Conservation (phyloP, 148 eudicot species). For the Fagopyrum tataricum region DNA sequence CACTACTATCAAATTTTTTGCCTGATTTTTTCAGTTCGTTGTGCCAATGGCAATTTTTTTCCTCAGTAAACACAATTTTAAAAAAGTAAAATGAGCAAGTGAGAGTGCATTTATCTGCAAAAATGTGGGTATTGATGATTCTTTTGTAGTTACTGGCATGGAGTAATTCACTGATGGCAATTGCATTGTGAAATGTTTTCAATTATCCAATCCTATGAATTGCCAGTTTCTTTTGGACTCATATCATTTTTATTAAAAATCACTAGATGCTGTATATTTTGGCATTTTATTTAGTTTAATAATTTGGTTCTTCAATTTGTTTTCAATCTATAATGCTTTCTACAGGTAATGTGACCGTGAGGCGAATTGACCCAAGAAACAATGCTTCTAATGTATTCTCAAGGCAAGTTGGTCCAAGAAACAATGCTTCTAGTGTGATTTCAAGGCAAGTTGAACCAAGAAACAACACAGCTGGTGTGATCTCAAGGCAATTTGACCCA, state of each 20-base stretch:
- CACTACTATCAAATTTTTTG: no score
- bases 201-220: no score
- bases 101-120: not conserved
- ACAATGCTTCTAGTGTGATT: slow-evolving; percentile 1
- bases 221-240: no score
- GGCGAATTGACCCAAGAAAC: not conserved
- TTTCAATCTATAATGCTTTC: not conserved
- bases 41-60: no score
- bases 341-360: not conserved
- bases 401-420: slow-evolving; percentile 24
- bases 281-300: not conserved
- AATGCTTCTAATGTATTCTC: slow-evolving; percentile 7
- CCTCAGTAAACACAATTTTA: no score
- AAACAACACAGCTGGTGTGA: slow-evolving; percentile 10
- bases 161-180: no score
- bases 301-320: not conserved
- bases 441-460: not conserved
- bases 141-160: not conserved
- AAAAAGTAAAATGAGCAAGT: no score
- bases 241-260: no score
- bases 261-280: no score
- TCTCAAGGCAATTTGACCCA: slow-evolving; percentile 22
- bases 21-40: no score
- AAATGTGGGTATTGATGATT: not conserved
- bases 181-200: no score